phyloP scores from a whole-genome alignment of 176 grass and related monocot species.

The Paspalum vaginatum region DNA sequence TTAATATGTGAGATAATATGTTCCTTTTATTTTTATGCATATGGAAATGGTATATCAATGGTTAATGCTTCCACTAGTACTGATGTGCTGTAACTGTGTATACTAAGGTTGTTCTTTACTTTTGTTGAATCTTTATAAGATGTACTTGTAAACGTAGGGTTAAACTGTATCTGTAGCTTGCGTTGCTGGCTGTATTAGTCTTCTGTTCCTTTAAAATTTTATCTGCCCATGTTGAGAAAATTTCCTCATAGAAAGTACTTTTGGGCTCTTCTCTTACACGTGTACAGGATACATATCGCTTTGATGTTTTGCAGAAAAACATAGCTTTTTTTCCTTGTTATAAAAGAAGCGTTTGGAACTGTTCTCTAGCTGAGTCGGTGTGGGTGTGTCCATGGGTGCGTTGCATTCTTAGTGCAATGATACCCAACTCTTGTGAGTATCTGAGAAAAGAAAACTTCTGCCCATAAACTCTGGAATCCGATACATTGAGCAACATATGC shows the following conservation, averaged over 20 bases:
- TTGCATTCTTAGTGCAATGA: too few species aligned
- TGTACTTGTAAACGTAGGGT: background rate
- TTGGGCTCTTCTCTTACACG: background rate
- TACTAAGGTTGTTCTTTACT: background rate
- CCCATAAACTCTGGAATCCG: too few species aligned
- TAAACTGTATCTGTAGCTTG: background rate
- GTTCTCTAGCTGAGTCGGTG: too few species aligned
- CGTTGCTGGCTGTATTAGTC: background rate
- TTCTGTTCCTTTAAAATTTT: background rate
- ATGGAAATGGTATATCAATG: background rate
- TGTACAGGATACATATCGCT: background rate
- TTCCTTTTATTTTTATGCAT: slow-evolving; percentile 1
- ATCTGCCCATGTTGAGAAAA: too few species aligned
- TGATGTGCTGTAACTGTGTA: background rate
- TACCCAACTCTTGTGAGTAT: too few species aligned
- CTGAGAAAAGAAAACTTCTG: too few species aligned
- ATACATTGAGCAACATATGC: too few species aligned
- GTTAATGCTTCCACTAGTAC: background rate
- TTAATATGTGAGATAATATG: background rate
- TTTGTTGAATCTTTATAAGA: background rate
- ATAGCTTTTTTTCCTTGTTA: too few species aligned
- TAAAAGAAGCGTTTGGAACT: too few species aligned
- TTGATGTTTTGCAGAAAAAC: background rate
- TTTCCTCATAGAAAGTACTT: too few species aligned
- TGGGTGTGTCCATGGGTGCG: too few species aligned